Evolutionary conservation across 1,284 basidiomycete species (phyloP), one percentile per base, ranked within the genome.

Genomic region (Gymnopus androsaceus): DNA sequence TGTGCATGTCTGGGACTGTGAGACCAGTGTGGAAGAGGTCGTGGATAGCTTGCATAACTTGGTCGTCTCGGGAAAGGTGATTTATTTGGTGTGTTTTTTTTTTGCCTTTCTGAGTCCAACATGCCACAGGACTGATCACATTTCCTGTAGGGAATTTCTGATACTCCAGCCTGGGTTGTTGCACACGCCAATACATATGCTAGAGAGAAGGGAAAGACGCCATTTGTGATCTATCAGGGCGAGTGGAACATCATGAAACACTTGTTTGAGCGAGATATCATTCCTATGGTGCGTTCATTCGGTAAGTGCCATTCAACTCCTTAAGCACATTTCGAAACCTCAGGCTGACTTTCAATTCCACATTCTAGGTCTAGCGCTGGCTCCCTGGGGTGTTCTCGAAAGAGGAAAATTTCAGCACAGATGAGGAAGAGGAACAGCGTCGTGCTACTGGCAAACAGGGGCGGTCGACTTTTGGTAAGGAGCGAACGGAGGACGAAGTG

Each of bases 1-100:
- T 66, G 64, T 83, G 17, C 82, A 83, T 64, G 81, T 75, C 73
- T 82, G 77, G 77, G 79, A 82, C 64, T 82, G 61, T 57, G 71
- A 75, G 9, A 82, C 82, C 11, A 74, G 72, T 36, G 68, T 85
- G 51, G 78, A 81, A 59, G 82, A 85, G 63, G 69, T 84, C 15
- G 84, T 85, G 82, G 69, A 75, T 48, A 66, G 69, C 3, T 69
- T 83, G 3, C 76, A 83, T 61, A 69, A 69, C 34, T 67, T 80
- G 23, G 73, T 83, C 30, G 58, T 65, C 8, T 67, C 70, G 21
- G 75, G 78, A n/a, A 79, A 80, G 55, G 77, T 83, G 11, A 65
- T 81, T 0, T 83, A 83, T 59, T 69, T 82, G 2, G 78, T 78
- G 55, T 25, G 69, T 36, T 23, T 38, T n/a, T n/a, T 31, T 62